Conservation (phyloP, 2,329 filamentous ascomycete genomes). For the Penicillium sp. region DNA sequence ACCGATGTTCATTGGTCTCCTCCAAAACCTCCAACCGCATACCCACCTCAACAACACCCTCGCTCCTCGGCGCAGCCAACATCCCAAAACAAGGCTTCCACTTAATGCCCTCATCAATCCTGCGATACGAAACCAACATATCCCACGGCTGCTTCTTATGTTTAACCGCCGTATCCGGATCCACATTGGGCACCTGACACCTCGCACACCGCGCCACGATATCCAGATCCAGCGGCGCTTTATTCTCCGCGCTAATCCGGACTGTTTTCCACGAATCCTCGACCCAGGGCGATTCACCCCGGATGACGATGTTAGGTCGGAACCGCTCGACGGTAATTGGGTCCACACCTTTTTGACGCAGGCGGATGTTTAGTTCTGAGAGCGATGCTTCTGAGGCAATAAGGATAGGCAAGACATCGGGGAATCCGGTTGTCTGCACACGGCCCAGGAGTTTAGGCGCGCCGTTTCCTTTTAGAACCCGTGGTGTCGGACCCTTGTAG, state of each 20-base stretch:
- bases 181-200: slow-evolving; percentile 64
- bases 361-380: slow-evolving; percentile 56
- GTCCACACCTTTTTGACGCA: slow-evolving; percentile 43
- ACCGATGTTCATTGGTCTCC: slow-evolving; percentile 58
- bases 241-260: slow-evolving; percentile 21
- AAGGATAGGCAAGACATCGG: slow-evolving; percentile 58
- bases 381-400: slow-evolving; percentile 58
- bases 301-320: slow-evolving; percentile 62
- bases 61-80: slow-evolving; percentile 58
- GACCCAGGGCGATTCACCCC: slow-evolving; percentile 56
- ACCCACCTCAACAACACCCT: slow-evolving; percentile 57
- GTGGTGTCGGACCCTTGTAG: slow-evolving; percentile 60
- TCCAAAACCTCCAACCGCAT: slow-evolving; percentile 58
- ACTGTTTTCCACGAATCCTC: slow-evolving; percentile 65
- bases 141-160: slow-evolving; percentile 62
- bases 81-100: slow-evolving; percentile 68
- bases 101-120: slow-evolving; percentile 60
- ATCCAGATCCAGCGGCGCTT: slow-evolving; percentile 49
- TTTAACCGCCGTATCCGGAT: slow-evolving; percentile 60
- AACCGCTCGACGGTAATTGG: slow-evolving; percentile 62
- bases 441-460: slow-evolving; percentile 54
- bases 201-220: slow-evolving; percentile 59
- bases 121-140: slow-evolving; percentile 58
- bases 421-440: slow-evolving; percentile 55
- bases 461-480: slow-evolving; percentile 58